Percentiles rank a stretch among this genome's conserved stretches.
phyloP scores from a whole-genome alignment of 2,329 filamentous ascomycete genomes.

The Hypoxylon sp. region DNA sequence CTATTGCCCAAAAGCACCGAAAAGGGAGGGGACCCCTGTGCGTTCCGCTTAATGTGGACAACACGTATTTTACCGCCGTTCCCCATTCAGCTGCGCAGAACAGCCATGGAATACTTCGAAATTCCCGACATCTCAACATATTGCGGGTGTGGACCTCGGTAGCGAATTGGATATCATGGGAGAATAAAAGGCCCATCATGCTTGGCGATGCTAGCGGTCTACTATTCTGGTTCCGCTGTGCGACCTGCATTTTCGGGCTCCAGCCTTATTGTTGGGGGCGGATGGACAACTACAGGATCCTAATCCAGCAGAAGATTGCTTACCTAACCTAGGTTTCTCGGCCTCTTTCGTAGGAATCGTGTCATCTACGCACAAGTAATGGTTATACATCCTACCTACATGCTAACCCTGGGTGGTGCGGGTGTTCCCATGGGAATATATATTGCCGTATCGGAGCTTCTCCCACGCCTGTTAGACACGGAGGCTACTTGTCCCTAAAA shows the following conservation, averaged over 20 bases:
- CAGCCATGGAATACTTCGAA: slow-evolving; percentile 43
- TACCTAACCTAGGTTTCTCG: slow-evolving; percentile 20
- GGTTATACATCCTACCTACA: slow-evolving; percentile 22
- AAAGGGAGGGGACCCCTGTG: slow-evolving; percentile 45
- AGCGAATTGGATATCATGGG: slow-evolving; percentile 48
- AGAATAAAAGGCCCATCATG: slow-evolving; percentile 40
- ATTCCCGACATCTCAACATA: slow-evolving; percentile 42
- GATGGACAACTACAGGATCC: slow-evolving; percentile 33
- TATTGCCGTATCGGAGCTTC: slow-evolving; percentile 34
- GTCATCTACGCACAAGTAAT: slow-evolving; percentile 11
- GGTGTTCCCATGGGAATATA: slow-evolving; percentile 36
- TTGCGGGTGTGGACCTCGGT: slow-evolving; percentile 42
- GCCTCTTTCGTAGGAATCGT: slow-evolving; percentile 18
- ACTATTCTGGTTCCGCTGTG: slow-evolving; percentile 35
- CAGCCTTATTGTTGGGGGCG: slow-evolving; percentile 41
- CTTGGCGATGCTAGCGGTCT: slow-evolving; percentile 41
- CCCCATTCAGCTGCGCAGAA: slow-evolving; percentile 46
- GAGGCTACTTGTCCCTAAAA: slow-evolving; percentile 27
- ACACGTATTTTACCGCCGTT: slow-evolving; percentile 51
- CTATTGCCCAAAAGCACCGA: slow-evolving; percentile 44
- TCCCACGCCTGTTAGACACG: slow-evolving; percentile 19
- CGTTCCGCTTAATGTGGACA: slow-evolving; percentile 50
- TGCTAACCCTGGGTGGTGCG: slow-evolving; percentile 18
- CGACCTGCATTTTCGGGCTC: slow-evolving; percentile 33
- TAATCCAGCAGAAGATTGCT: slow-evolving; percentile 35